Conservation (phyloP, 2,329 filamentous ascomycete species). For the Elsinoe necatrix region DNA sequence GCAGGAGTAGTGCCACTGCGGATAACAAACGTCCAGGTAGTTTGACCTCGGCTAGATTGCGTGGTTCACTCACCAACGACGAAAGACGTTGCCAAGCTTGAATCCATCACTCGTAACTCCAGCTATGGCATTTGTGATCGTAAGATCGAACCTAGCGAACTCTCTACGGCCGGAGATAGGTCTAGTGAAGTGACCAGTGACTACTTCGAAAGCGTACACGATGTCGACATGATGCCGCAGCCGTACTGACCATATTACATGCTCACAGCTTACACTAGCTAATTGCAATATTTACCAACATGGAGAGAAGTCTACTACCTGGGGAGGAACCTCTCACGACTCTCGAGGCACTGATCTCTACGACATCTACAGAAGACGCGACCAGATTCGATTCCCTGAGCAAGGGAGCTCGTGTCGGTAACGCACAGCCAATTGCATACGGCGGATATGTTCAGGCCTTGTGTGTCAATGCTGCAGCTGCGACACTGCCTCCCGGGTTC, state of each 20-base stretch:
- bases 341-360: background rate
- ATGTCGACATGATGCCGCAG: too few relatives aligned
- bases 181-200: background rate
- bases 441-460: background rate
- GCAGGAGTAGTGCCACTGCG: background rate
- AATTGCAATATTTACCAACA: background rate
- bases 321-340: background rate
- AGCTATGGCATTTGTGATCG: background rate
- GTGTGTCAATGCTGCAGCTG: background rate
- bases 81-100: background rate
- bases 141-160: background rate
- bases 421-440: background rate
- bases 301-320: background rate
- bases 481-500: background rate
- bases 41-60: background rate
- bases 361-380: background rate
- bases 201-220: too few relatives aligned
- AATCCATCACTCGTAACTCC: background rate
- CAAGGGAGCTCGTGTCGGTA: background rate
- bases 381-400: background rate
- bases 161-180: background rate
- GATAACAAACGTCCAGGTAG: background rate
- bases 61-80: background rate
- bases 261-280: background rate
- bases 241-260: background rate